A percentile compares a stretch with the other conserved stretches of the same genome.
Evolutionary conservation across 768 basidiomycete genomes (phyloP).

Genomic region (Holtermanniella nyarrowii): DNA sequence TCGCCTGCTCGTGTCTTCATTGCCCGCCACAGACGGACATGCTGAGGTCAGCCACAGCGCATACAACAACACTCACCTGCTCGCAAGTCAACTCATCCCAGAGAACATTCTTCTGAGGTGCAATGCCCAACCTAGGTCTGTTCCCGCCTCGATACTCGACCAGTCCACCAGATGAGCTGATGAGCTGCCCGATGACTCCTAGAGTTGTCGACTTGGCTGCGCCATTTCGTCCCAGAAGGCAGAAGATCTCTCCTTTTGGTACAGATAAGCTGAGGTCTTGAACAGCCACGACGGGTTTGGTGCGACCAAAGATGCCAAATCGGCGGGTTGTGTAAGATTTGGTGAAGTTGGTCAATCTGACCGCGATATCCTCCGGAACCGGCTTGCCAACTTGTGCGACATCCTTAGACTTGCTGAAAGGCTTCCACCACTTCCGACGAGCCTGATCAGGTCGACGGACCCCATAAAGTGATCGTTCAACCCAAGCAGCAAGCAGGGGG

Average conservation of each 20-base stretch:
- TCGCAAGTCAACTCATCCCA: constrained; percentile 65
- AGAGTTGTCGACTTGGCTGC: constrained; percentile 69
- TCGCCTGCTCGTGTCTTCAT: constrained; percentile 48
- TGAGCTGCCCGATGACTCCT: constrained; percentile 56
- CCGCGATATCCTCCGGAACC: constrained; percentile 8
- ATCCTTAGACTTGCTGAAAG: neutral
- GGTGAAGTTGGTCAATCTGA: constrained; percentile 9
- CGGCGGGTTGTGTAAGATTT: constrained; percentile 14
- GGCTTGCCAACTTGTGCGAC: neutral
- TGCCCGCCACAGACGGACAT: constrained; percentile 59
- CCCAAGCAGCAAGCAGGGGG: constrained; percentile 55
- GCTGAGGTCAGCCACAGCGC: constrained; percentile 43
- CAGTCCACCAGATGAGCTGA: constrained; percentile 52
- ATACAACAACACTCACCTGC: constrained; percentile 12
- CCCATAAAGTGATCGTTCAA: constrained; percentile 57
- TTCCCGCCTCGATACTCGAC: constrained; percentile 49
- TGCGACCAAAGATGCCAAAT: constrained; percentile 11
- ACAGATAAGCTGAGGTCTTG: constrained; percentile 58
- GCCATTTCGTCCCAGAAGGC: constrained; percentile 58
- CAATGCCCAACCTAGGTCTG: constrained; percentile 57
- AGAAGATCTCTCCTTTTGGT: constrained; percentile 65
- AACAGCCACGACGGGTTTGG: constrained; percentile 52
- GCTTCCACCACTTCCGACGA: constrained; percentile 1
- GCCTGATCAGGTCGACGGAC: constrained; percentile 33
- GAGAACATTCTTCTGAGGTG: constrained; percentile 73